Percentiles rank a stretch among this genome's conserved stretches.
Evolutionary conservation across 2,329 filamentous ascomycete species (phyloP).

Genomic region (Alternaria brassicae): DNA sequence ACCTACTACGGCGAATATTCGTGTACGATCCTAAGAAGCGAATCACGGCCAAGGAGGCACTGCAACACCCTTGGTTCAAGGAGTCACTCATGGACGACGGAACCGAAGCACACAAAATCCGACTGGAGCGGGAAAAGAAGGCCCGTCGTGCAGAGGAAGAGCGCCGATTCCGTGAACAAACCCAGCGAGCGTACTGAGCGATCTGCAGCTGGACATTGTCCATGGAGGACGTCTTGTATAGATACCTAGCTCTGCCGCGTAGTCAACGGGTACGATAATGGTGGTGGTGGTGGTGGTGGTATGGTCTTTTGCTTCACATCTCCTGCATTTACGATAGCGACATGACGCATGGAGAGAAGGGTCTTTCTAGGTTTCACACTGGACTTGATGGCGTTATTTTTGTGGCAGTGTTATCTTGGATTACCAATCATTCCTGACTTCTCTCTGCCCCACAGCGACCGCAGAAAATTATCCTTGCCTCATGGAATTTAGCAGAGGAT

Average conservation of each 20-base stretch:
- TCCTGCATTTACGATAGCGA: slow-evolving; percentile 51
- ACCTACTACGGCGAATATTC: slow-evolving; percentile 68
- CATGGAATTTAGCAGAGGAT: slow-evolving; percentile 5
- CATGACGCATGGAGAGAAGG: slow-evolving; percentile 44
- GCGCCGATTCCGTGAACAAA: slow-evolving; percentile 37
- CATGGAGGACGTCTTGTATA: slow-evolving; percentile 22
- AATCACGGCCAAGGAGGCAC: slow-evolving; percentile 69
- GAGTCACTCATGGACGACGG: slow-evolving; percentile 70
- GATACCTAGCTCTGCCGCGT: slow-evolving; percentile 15
- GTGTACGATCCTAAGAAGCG: slow-evolving; percentile 71
- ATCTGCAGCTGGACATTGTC: slow-evolving; percentile 8
- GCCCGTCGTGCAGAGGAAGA: slow-evolving; percentile 42
- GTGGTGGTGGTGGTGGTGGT: slow-evolving; percentile 9
- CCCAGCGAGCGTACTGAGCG: slow-evolving; percentile 30
- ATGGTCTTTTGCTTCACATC: slow-evolving; percentile 40
- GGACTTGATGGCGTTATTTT: slow-evolving; percentile 41
- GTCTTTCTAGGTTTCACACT: slow-evolving; percentile 25
- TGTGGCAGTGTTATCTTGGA: slow-evolving; percentile 39
- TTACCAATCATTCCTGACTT: slow-evolving; percentile 30
- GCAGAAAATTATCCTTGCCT: slow-evolving; percentile 10
- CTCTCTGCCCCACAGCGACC: slow-evolving; percentile 8
- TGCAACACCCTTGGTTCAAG: slow-evolving; percentile 72
- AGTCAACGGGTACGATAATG: slow-evolving; percentile 10
- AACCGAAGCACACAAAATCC: slow-evolving; percentile 68
- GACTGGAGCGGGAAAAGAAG: slow-evolving; percentile 53